Conservation (phyloP, 768 basidiomycete genomes). For the Panellus pusillus region DNA sequence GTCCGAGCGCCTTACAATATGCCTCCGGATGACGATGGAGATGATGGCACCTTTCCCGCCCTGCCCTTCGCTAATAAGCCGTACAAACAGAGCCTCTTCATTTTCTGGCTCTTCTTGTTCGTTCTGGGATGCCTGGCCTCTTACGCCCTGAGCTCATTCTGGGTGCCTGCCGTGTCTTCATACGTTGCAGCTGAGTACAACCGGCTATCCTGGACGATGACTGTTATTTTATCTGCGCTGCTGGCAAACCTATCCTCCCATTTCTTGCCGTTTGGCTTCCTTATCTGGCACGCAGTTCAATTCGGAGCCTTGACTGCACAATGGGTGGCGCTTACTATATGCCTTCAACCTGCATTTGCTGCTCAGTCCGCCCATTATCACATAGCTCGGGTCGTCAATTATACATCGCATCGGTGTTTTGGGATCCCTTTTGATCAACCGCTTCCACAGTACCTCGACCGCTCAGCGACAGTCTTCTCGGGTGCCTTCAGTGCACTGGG, state of each 20-base stretch:
- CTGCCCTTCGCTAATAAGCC: constrained; percentile 12
- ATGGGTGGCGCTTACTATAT: background rate
- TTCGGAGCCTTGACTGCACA: background rate
- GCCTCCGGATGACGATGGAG: constrained; percentile 15
- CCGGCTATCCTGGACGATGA: constrained; percentile 10
- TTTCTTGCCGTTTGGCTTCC: constrained; percentile 7
- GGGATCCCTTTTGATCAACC: background rate
- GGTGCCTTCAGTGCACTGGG: constrained; percentile 2
- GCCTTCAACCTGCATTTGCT: background rate
- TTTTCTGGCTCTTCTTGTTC: constrained; percentile 17
- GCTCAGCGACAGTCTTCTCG: constrained; percentile 1
- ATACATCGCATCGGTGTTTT: constrained; percentile 8
- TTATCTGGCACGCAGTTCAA: background rate
- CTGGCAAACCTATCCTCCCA: constrained; percentile 7
- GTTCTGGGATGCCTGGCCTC: background rate
- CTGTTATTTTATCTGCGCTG: constrained; percentile 2
- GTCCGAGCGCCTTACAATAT: constrained; percentile 16
- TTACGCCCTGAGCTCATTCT: constrained; percentile 7
- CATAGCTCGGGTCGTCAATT: background rate
- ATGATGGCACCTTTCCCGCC: constrained; percentile 6
- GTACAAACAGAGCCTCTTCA: constrained; percentile 15
- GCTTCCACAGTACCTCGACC: constrained; percentile 1
- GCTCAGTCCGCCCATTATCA: background rate
- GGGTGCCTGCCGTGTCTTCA: constrained; percentile 1
- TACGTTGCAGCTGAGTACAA: constrained; percentile 6